Conservation (phyloP, 202 grass and related monocot genomes). For the Setaria viridis region DNA sequence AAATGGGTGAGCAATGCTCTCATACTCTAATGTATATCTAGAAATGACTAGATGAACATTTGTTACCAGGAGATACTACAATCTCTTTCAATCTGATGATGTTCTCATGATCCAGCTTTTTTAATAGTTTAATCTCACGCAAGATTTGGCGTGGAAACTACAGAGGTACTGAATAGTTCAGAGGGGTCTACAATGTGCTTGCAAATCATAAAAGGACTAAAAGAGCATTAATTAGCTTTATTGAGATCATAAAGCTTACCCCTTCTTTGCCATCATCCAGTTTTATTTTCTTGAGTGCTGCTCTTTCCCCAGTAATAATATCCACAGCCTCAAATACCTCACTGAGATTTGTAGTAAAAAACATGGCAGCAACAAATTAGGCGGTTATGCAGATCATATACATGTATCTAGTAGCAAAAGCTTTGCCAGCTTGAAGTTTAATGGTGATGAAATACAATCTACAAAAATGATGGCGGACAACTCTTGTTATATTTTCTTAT, state of each 20-base stretch:
- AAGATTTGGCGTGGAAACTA: slow-evolving; percentile 71
- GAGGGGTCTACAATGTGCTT: slow-evolving; percentile 27
- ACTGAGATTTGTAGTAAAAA: slow-evolving; percentile 42
- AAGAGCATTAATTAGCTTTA: slow-evolving; percentile 12
- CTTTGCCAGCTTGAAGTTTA: background rate
- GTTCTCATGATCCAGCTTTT: slow-evolving; percentile 76
- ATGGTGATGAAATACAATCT: slow-evolving; percentile 7
- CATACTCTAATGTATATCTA: slow-evolving; percentile 34
- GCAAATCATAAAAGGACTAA: slow-evolving; percentile 31
- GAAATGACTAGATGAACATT: slow-evolving; percentile 49
- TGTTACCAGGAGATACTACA: slow-evolving; percentile 71
- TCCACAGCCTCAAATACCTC: slow-evolving; percentile 70
- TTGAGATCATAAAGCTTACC: slow-evolving; percentile 51
- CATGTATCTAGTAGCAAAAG: slow-evolving; percentile 20
- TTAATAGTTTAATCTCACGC: slow-evolving; percentile 74
- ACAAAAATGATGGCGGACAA: background rate
- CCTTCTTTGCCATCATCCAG: slow-evolving; percentile 73
- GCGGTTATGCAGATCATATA: slow-evolving; percentile 15
- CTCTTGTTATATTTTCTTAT: background rate
- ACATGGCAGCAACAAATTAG: slow-evolving; percentile 24
- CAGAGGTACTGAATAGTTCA: slow-evolving; percentile 48
- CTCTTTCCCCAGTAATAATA: slow-evolving; percentile 72
- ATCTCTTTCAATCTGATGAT: slow-evolving; percentile 78
- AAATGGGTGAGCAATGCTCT: slow-evolving; percentile 11
- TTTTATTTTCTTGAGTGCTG: slow-evolving; percentile 74